Evolutionary conservation across 2,329 filamentous ascomycete species (phyloP), one percentile per base, ranked within the genome.

Genomic region (Graphilbum sp.): DNA sequence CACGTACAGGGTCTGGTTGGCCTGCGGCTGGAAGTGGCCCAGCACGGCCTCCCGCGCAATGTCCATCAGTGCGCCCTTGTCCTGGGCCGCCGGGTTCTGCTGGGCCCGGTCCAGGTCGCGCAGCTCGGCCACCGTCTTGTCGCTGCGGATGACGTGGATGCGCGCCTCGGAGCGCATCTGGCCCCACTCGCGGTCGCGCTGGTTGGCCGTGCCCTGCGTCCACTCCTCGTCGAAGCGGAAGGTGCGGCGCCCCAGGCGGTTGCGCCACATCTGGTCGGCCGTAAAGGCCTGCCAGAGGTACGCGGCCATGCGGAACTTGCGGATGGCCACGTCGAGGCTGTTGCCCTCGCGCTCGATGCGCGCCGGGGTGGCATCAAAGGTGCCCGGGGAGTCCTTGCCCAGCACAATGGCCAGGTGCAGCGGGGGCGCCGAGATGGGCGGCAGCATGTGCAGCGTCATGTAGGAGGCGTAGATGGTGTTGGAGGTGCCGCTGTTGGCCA

Each of bases 281-380:
- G 88, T 96, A 51, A 93, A 96, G 8, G 87, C 85, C 55, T 98
- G 90, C 87, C 90, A 96, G 13, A 96, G 66, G 54, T 96, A 95
- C 19, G 85, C 88, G 16, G 86, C 80, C 81, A 93, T 95, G 45
- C 87, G 75, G 54, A 90, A 95, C 54, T 98, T 98, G 50, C 73
- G 75, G 37, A 93, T 69, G 0, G 90, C 90, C 8, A 73, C 75
- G 11, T 87, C 78, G 27, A 96, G 54, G 2, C 69, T 71, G 55
- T 94, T 93, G 16, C 84, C 87, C 63, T 93, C 87, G 47, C 70
- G 75, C 55, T 82, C 74, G 39, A 72, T 63, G 35, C 82, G 72
- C 39, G 84, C 75, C 1, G 85, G 86, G 15, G 77, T 69, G 4
- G 84, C 77, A 59, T 96, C 87, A 50, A 81, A 95, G 2, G 79